Conservation (phyloP, 306 rosid genomes). For the Sechiopsis laciniata region DNA sequence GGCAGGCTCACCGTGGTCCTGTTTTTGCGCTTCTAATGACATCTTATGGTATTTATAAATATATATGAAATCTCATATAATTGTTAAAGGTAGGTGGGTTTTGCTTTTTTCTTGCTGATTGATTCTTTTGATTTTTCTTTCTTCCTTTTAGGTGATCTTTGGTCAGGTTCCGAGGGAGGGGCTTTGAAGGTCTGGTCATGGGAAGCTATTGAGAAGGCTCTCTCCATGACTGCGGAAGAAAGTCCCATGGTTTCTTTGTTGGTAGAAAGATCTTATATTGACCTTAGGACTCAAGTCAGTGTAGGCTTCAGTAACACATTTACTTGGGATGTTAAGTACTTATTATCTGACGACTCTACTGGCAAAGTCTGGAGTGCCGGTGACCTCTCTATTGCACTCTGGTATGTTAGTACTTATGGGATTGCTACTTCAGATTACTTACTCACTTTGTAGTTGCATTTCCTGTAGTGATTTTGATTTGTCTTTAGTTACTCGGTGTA, state of each 20-base stretch:
- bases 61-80: not conserved
- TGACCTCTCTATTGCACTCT: slow-evolving; percentile 67
- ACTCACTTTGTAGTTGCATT: not conserved
- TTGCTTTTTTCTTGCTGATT: slow-evolving; percentile 22
- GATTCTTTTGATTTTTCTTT: not conserved
- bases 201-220: slow-evolving; percentile 76
- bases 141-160: slow-evolving; percentile 62
- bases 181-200: slow-evolving; percentile 80
- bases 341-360: slow-evolving; percentile 59
- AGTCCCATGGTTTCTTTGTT: slow-evolving; percentile 51
- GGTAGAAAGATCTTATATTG: slow-evolving; percentile 87
- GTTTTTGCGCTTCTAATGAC: slow-evolving; percentile 44
- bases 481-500: not conserved
- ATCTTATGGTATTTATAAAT: slow-evolving; percentile 30
- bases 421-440: not conserved
- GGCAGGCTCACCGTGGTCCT: slow-evolving; percentile 49
- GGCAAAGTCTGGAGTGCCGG: slow-evolving; percentile 91
- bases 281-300: slow-evolving; percentile 68
- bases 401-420: slow-evolving; percentile 42
- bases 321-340: slow-evolving; percentile 66
- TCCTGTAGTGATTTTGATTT: no score
- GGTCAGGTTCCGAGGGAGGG: slow-evolving; percentile 98
- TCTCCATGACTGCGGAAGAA: slow-evolving; percentile 51
- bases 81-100: slow-evolving; percentile 14
- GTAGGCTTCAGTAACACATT: slow-evolving; percentile 54